Evolutionary conservation across 768 basidiomycete species (phyloP).

Genomic region (Xerocomus spinulosus): DNA sequence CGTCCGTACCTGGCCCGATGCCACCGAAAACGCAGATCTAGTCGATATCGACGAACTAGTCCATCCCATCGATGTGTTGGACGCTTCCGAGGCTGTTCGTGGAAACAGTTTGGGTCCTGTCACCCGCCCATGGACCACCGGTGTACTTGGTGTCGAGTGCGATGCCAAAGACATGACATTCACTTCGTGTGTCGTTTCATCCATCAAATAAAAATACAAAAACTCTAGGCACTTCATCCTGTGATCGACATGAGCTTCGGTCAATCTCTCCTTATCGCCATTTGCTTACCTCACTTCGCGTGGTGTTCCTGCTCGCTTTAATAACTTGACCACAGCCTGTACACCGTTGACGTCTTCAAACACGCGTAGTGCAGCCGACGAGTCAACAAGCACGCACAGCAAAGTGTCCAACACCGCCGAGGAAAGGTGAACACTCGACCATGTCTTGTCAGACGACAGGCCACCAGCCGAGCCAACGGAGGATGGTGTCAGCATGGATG

Average conservation of each 20-base stretch:
- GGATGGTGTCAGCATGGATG: constrained; percentile 33
- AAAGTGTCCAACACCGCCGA: constrained; percentile 79
- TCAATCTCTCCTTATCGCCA: constrained; percentile 36
- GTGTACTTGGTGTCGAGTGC: constrained; percentile 35
- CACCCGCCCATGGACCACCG: constrained; percentile 14
- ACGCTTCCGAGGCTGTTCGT: constrained; percentile 15
- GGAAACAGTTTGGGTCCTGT: constrained; percentile 25
- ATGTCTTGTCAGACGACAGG: constrained; percentile 21
- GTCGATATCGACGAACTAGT: constrained; percentile 26
- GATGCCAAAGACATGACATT: constrained; percentile 3
- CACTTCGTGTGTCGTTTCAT: constrained; percentile 50
- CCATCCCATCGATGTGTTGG: constrained; percentile 20
- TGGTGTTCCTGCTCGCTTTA: constrained; percentile 83
- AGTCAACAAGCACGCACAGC: constrained; percentile 86
- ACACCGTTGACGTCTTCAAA: constrained; percentile 80
- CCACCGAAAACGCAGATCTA: constrained; percentile 39
- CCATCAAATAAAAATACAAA: constrained; percentile 89
- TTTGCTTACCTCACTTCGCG: constrained; percentile 80
- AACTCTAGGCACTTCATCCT: constrained; percentile 98
- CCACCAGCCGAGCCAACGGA: neutral
- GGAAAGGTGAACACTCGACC: constrained; percentile 46
- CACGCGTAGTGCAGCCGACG: constrained; percentile 62
- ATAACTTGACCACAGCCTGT: constrained; percentile 77
- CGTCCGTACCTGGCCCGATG: constrained; percentile 26
- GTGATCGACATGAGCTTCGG: constrained; percentile 5